Evolutionary conservation across 352 stramenopile species (phyloP), one percentile per base, ranked within the genome.

Genomic region (Phytophthora chlamydospora): DNA sequence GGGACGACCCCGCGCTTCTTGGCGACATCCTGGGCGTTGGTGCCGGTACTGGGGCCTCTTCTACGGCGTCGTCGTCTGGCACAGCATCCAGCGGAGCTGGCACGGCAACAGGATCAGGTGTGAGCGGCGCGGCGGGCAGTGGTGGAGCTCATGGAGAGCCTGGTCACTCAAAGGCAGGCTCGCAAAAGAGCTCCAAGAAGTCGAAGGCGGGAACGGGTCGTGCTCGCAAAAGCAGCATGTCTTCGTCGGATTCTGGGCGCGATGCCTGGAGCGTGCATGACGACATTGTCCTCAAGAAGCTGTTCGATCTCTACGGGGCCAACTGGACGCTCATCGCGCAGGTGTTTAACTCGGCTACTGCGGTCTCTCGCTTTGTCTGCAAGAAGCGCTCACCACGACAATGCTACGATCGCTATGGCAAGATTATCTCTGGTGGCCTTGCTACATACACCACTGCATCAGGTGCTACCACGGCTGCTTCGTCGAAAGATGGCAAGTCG

Each of bases 241-340:
- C 83, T 16, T 71, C 66, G 2, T 53, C 55, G 2, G 82, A 91
- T 52, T 72, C 74, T 11, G 71, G 70, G 12, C 75, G 77, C 46
- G 78, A 88, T 24, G 66, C 61, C 10, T 96, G 88, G 88, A 90
- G 71, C 38, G 54, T 79, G 41, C 71, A 89, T 19, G 85, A 95
- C 46, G 88, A 96, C 53, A 65, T 88, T 7, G 66, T 94, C 24
- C 66, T 96, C 3, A 90, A 90, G 68, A 93, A 93, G 65, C 61
- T 95, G 11, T 90, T 93, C 40, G 85, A 95, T 51, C 65, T 92
- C 21, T 96, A 96, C 53, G 88, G 88, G 2, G 79, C 84, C 19
- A 96, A 96, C 43, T 96, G 88, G 88, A 92, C 83, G 43, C 74
- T 96, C 11, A 91, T 96, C 33, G 82, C 88, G 6, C 85, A 96